Evolutionary conservation across 441 rosid genomes (phyloP).

Genomic region (Euphorbia schlechtendalii): DNA sequence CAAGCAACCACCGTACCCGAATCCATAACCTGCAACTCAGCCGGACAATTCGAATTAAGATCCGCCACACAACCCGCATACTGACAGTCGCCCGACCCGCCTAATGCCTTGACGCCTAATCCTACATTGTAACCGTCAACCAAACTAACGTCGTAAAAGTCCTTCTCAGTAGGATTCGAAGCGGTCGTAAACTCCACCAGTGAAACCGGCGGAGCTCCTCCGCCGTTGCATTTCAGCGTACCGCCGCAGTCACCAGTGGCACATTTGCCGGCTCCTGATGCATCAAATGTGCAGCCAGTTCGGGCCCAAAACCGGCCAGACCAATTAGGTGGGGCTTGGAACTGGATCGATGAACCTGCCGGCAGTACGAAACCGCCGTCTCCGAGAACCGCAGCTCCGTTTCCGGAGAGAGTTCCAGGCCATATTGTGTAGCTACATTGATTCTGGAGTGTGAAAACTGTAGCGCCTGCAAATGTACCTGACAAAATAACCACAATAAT

Average conservation of each 20-base stretch:
- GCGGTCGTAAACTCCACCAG: constrained; percentile 73
- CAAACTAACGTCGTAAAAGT: constrained; percentile 85
- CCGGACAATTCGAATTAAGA: constrained; percentile 63
- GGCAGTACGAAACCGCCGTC: constrained; percentile 56
- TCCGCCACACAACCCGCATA: constrained; percentile 83
- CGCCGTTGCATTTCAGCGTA: constrained; percentile 50
- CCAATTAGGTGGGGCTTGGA: constrained; percentile 62
- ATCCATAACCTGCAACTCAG: constrained; percentile 43
- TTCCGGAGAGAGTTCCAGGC: constrained; percentile 75
- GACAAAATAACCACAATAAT: constrained; percentile 11
- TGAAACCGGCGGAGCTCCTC: constrained; percentile 65
- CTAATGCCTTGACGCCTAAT: constrained; percentile 49
- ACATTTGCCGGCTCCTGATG: constrained; percentile 56
- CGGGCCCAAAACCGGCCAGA: constrained; percentile 78
- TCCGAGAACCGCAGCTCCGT: constrained; percentile 44
- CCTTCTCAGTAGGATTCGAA: constrained; percentile 33
- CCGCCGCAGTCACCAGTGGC: constrained; percentile 86
- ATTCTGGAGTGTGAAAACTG: constrained; percentile 56
- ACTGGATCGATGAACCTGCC: constrained; percentile 42
- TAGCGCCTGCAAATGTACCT: constrained; percentile 43
- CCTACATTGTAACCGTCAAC: constrained; percentile 90
- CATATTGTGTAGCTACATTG: constrained; percentile 55
- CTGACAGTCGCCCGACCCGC: constrained; percentile 71
- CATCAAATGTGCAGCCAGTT: constrained; percentile 66
- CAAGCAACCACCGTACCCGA: constrained; percentile 67